phyloP scores from a whole-genome alignment of 2,329 filamentous ascomycete genomes.

The Calonectria pauciramosa region DNA sequence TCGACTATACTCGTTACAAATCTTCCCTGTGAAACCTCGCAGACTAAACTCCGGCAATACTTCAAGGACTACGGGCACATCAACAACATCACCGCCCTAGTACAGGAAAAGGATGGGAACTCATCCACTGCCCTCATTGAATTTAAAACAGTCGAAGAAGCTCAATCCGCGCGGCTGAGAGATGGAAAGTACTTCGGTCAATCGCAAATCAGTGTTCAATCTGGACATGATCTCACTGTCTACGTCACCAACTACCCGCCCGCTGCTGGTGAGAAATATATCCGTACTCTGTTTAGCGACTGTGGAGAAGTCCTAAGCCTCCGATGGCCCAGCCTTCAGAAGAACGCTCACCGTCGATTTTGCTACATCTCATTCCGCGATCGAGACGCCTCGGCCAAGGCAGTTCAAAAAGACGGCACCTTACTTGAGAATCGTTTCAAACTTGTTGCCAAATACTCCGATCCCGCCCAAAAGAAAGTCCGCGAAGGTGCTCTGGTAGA shows the following conservation, averaged over 20 bases:
- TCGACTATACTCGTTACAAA: slow-evolving; percentile 86
- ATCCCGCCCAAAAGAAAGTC: slow-evolving; percentile 82
- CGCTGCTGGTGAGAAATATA: slow-evolving; percentile 77
- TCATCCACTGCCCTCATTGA: slow-evolving; percentile 84
- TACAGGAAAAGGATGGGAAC: slow-evolving; percentile 71
- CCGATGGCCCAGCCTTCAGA: slow-evolving; percentile 92
- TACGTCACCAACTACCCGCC: slow-evolving; percentile 94
- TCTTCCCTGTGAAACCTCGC: slow-evolving; percentile 77
- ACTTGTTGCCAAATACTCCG: slow-evolving; percentile 85
- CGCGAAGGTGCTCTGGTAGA: slow-evolving; percentile 88
- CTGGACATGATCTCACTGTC: slow-evolving; percentile 84
- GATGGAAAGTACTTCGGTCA: slow-evolving; percentile 85
- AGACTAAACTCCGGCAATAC: slow-evolving; percentile 85
- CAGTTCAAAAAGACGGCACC: slow-evolving; percentile 80
- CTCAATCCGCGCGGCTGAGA: slow-evolving; percentile 82
- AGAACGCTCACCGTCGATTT: slow-evolving; percentile 89
- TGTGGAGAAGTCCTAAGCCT: slow-evolving; percentile 89
- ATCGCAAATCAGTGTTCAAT: slow-evolving; percentile 78
- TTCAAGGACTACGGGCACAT: slow-evolving; percentile 92
- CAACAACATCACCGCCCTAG: slow-evolving; percentile 77
- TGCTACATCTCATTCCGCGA: slow-evolving; percentile 94
- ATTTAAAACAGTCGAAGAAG: slow-evolving; percentile 85
- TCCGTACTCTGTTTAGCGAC: slow-evolving; percentile 76
- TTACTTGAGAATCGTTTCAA: slow-evolving; percentile 77
- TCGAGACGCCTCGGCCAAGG: slow-evolving; percentile 75